Evolutionary conservation across 441 rosid genomes (phyloP), one percentile per base, ranked within the genome.

Genomic region (Erodium trifolium): DNA sequence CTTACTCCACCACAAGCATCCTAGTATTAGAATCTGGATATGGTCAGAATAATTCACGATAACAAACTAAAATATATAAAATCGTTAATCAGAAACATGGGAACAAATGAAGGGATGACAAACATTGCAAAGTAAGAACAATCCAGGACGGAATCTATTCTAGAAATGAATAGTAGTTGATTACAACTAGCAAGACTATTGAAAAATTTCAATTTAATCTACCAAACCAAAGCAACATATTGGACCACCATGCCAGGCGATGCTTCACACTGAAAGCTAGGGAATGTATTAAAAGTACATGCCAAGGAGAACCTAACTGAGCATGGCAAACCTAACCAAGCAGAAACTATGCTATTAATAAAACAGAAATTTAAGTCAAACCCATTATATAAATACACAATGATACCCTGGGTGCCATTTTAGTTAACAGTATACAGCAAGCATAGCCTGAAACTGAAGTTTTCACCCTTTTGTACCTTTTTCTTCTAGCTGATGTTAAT

Each of bases 1-100:
- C 84, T 84, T 59, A 66, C 71, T 53, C 96, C 96, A 67, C 90
- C 86, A 74, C 98, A 94, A 76, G 70, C 83, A 77, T 92, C 96
- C 98, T 94, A 89, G 63, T 69, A 67, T 67, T 63, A 55, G 67
- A 23, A 80, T 72, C 27, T 27, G 63, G 68, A 68, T 79, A 69
- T 27, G 65, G 55, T 71, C 67, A 80, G 68, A n/a, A 53, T 60
- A 74, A 13, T 45, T 17, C 27, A 8, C 31, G 37, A 57, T 57
- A 31, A 66, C 14, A 11, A 39, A 7, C 9, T 37, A 19, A 45
- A 43, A 59, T 51, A 63, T 53, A 29, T 70, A 67, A 2, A 60
- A 9, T 51, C 17, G 39, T 41, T 53, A 29, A 27, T 27, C 34
- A 45, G 51, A 62, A 27, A 51, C 34, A 49, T 0, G 68, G 18